A percentile compares a stretch with the other conserved stretches of the same genome.
phyloP scores from a whole-genome alignment of 2,329 filamentous ascomycete species.

The Escovopsis sp. region DNA sequence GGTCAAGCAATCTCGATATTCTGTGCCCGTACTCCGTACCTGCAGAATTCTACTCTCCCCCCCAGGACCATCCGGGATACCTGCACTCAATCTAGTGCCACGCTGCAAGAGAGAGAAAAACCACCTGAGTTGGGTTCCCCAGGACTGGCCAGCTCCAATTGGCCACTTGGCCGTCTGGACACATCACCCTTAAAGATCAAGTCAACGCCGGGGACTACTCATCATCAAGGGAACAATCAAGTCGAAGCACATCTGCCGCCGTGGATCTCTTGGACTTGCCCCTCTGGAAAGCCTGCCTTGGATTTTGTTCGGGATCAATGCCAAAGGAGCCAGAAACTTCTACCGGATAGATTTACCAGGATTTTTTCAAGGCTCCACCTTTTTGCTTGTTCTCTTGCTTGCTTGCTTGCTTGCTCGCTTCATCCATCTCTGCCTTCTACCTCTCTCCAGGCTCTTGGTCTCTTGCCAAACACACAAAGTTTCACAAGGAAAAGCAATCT shows the following conservation, averaged over 20 bases:
- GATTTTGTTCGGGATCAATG: slow-evolving; percentile 6
- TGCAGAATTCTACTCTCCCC: slow-evolving; percentile 3
- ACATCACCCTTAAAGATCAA: slow-evolving; percentile 4
- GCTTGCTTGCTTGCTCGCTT: neutral
- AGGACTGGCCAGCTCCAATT: slow-evolving; percentile 5
- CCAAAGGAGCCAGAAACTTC: slow-evolving; percentile 2
- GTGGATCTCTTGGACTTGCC: slow-evolving; percentile 2
- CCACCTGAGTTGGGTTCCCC: neutral
- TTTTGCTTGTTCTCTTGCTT: neutral
- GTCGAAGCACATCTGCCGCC: slow-evolving; percentile 3
- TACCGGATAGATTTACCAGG: slow-evolving; percentile 5
- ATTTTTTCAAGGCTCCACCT: slow-evolving; percentile 1
- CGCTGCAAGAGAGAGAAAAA: slow-evolving; percentile 3
- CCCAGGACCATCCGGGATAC: slow-evolving; percentile 5
- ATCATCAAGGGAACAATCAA: slow-evolving; percentile 3
- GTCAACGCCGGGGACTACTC: neutral
- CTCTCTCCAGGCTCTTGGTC: neutral
- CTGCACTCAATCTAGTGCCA: slow-evolving; percentile 7
- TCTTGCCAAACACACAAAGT: neutral
- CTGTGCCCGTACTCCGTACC: neutral
- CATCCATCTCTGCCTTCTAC: neutral
- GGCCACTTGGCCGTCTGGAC: slow-evolving; percentile 5
- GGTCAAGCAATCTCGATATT: slow-evolving; percentile 4
- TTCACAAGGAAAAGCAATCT: no score
- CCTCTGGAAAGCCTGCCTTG: slow-evolving; percentile 1